Base-by-base conservation (phyloP, 768 basidiomycete species). In the Hydnomerulius pinastri region DNA sequence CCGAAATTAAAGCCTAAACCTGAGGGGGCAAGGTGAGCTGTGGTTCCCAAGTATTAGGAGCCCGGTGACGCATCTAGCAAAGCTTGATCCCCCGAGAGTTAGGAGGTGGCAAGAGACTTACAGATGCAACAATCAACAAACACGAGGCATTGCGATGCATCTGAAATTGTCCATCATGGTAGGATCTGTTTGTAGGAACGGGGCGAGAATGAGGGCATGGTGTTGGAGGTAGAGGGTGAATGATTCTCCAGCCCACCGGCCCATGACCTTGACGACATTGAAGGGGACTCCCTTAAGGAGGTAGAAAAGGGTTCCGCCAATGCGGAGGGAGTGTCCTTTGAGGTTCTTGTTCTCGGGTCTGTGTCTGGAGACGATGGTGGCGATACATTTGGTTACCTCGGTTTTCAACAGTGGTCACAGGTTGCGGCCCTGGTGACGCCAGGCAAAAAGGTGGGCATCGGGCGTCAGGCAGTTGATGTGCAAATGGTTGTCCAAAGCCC, bases 391-490 rank as follows among this genome's bases (percentile, higher is more conserved):
- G 21, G 67, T 45, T 43, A 73, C 67, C 12, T 56, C 59, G 1
- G n/a, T 12, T 24, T 65, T 63, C 2, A 66, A 69, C 17, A 74
- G 66, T 0, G 70, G 63, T 1, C 54, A 42, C 18, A 47, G n/a
- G n/a, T n/a, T 28, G 15, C 48, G 44, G 7, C 36, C 32, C 4
- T 39, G 35, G 42, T 58, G 46, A 6, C 23, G 38, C 54, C 68
- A 73, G 0, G 70, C 28, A 47, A 75, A 75, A 0, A 76, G 64
- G 13, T 62, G 71, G 5, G n/a, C n/a, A n/a, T n/a, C n/a, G n/a
- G n/a, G n/a, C n/a, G n/a, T n/a, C n/a, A n/a, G 30, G 38, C 6
- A 25, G 53, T 74, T 74, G 20, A 73, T 45, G 4, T 13, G 39
- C n/a, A 72, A 33, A 35, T 73, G 70, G 37, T 65, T 61, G 1